Conservation (phyloP, 2,329 filamentous ascomycete species). For the Trichoderma atroviride region DNA sequence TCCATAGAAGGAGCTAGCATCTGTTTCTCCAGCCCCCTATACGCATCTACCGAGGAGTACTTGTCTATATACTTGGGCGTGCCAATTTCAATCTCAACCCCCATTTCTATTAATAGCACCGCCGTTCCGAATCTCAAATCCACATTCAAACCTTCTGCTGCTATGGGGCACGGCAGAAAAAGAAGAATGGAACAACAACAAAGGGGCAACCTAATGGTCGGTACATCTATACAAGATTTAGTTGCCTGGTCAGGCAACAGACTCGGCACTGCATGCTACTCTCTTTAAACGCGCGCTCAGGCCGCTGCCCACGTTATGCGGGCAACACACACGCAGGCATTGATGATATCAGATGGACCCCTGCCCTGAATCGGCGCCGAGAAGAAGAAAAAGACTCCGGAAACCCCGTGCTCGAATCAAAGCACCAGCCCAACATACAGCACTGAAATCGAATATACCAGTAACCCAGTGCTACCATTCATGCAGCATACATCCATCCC, state of each 20-base stretch:
- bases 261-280: background rate
- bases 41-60: background rate
- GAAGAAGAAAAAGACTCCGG: background rate
- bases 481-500: background rate
- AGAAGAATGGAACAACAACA: background rate
- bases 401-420: background rate
- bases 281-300: background rate
- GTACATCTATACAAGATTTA: background rate
- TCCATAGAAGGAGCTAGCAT: background rate
- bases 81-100: background rate
- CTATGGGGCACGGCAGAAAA: background rate
- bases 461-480: background rate
- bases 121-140: background rate
- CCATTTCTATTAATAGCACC: constrained; percentile 16
- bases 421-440: background rate
- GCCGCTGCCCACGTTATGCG: background rate
- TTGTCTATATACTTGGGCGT: background rate
- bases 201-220: background rate
- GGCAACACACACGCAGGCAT: background rate
- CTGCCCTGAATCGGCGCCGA: background rate
- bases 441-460: background rate
- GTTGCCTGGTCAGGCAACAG: background rate
- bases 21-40: background rate
- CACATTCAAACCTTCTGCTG: background rate
- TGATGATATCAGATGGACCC: background rate